These are phyloP conservation scores for Sclerotinia nivalis DNA, from an alignment of 2,329 filamentous ascomycete species.

Conservation along the genomic window DNA sequence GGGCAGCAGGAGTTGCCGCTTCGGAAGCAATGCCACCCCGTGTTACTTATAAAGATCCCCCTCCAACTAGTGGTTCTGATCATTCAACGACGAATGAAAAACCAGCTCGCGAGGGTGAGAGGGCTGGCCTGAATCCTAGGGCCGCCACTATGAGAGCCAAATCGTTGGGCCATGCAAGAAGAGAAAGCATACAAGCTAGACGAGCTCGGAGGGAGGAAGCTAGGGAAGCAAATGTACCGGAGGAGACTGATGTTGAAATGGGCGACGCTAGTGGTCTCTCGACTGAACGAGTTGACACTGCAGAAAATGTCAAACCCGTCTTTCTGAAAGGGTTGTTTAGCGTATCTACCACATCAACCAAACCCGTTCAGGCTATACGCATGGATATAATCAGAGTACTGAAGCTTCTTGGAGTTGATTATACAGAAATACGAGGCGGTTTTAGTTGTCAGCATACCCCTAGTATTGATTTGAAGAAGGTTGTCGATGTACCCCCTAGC, in stretches of 20 bases:
- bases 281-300: constrained; percentile 62
- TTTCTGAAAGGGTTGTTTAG: constrained; percentile 96
- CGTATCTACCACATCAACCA: constrained; percentile 92
- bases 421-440: constrained; percentile 86
- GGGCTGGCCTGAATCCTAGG: constrained; percentile 50
- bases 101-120: constrained; percentile 48
- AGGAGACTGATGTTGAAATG: constrained; percentile 85
- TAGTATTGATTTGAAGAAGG: constrained; percentile 82
- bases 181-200: constrained; percentile 89
- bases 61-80: constrained; percentile 77
- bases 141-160: constrained; percentile 74
- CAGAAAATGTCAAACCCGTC: constrained; percentile 87
- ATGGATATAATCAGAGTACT: constrained; percentile 88
- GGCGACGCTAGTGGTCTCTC: constrained; percentile 61
- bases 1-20: constrained; percentile 50
- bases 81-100: constrained; percentile 61
- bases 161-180: constrained; percentile 82
- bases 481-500: constrained; percentile 61
- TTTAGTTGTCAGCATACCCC: constrained; percentile 87
- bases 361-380: constrained; percentile 82
- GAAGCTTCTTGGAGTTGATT: constrained; percentile 85
- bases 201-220: constrained; percentile 72
- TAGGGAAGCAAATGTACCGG: constrained; percentile 76
- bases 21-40: constrained; percentile 54
- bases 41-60: constrained; percentile 61